phyloP scores from a whole-genome alignment of 306 rosid species.

The Vigna nakashimae region DNA sequence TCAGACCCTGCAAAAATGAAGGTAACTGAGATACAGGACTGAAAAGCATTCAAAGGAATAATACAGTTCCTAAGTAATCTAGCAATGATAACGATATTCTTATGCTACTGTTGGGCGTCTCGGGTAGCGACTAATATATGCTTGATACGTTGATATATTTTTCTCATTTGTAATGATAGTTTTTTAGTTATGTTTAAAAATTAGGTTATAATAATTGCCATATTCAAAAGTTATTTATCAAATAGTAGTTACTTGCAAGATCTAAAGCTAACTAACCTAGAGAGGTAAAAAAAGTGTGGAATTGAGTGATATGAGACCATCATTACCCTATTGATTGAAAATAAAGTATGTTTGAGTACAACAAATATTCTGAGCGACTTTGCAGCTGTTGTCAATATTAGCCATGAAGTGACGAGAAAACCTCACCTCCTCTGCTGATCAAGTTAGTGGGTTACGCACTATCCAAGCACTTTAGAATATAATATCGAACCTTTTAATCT shows the following conservation, averaged over 20 bases:
- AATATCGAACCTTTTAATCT: neutral
- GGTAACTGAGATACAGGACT: constrained; percentile 47
- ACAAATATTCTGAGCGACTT: neutral
- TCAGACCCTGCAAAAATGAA: constrained; percentile 65
- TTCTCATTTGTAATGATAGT: neutral
- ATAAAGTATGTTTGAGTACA: neutral
- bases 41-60: neutral
- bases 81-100: neutral
- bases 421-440: neutral
- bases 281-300: neutral
- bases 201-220: neutral
- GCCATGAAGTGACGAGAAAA: neutral
- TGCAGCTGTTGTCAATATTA: constrained; percentile 4
- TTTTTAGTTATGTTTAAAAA: neutral
- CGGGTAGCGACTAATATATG: constrained; percentile 3
- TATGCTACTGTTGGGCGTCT: neutral
- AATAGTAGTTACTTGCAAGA: neutral
- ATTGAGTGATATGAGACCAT: neutral
- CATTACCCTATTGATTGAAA: neutral
- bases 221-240: neutral
- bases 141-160: constrained; percentile 8
- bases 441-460: neutral
- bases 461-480: neutral
- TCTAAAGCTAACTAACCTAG: neutral
- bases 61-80: constrained; percentile 8